phyloP scores from a whole-genome alignment of 1,139 yeast genomes.

The Hemisphaericaspora subhashii region DNA sequence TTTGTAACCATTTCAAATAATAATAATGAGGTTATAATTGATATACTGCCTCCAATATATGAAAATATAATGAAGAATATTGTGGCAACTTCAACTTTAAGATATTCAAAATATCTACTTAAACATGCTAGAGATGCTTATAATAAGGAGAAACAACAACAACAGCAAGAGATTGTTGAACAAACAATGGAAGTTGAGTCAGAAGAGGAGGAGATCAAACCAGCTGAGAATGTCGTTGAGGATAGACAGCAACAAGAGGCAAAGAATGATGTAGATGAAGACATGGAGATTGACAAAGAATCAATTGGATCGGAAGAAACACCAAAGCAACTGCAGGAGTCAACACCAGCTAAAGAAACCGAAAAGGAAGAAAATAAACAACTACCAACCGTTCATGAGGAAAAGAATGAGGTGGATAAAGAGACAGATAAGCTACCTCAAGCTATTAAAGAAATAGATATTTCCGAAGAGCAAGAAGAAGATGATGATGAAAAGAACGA shows the following conservation, averaged over 20 bases:
- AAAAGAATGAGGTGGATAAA: no score
- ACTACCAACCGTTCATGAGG: no score
- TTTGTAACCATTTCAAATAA: conserved; percentile 21
- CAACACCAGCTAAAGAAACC: no score
- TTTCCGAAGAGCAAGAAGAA: no score
- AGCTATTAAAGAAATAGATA: no score
- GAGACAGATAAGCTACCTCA: no score
- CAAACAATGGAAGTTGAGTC: conserved; percentile 4
- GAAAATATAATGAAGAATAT: conserved; percentile 24
- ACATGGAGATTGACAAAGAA: conserved; percentile 1
- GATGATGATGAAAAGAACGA: no score
- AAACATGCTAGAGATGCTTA: conserved; percentile 30
- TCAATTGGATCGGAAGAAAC: no score
- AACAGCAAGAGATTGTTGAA: conserved; percentile 5
- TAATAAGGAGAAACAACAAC: conserved; percentile 7
- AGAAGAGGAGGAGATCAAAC: conserved; percentile 3
- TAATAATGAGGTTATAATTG: conserved; percentile 20
- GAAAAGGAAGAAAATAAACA: no score
- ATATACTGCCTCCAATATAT: conserved; percentile 17
- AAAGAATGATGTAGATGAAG: conserved; percentile 1
- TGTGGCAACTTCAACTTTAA: conserved; percentile 25
- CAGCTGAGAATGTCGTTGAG: conserved; percentile 4
- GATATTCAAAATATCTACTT: conserved; percentile 26
- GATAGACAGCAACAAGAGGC: not conserved
- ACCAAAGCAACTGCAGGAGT: no score